phyloP scores from a whole-genome alignment of 257 asterid genomes.

The Echites panduratus region DNA sequence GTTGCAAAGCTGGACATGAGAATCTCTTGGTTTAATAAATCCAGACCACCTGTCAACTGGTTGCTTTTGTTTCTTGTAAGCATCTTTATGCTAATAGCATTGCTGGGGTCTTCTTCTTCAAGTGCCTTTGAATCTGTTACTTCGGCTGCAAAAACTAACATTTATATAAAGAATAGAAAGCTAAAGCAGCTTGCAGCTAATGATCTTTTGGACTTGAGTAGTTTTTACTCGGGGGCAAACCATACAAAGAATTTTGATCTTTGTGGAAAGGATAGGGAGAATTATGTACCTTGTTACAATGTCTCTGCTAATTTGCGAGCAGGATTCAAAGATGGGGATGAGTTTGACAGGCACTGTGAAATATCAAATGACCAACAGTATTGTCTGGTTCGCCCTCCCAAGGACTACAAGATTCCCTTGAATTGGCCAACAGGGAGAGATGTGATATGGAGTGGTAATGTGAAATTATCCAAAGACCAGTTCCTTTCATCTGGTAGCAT shows the following conservation, averaged over 20 bases:
- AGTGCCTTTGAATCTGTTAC: constrained; percentile 46
- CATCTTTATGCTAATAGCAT: constrained; percentile 44
- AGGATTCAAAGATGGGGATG: constrained; percentile 81
- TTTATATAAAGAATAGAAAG: constrained; percentile 57
- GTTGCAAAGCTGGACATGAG: constrained; percentile 68
- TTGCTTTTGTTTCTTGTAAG: constrained; percentile 62
- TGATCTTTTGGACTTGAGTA: constrained; percentile 67
- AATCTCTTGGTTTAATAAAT: constrained; percentile 76
- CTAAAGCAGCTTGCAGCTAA: constrained; percentile 60
- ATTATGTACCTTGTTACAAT: constrained; percentile 89
- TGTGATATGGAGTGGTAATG: constrained; percentile 88
- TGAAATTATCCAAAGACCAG: constrained; percentile 88
- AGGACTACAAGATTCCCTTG: constrained; percentile 87
- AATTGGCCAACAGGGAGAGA: constrained; percentile 95
- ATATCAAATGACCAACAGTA: constrained; percentile 41
- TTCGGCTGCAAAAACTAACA: constrained; percentile 42
- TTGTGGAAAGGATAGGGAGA: constrained; percentile 88
- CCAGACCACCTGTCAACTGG: constrained; percentile 75
- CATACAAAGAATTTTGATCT: constrained; percentile 51
- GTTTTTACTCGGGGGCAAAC: constrained; percentile 41
- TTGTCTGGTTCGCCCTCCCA: constrained; percentile 92
- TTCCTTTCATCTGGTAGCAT: constrained; percentile 97
- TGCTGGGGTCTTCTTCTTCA: constrained; percentile 63
- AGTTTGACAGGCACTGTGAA: constrained; percentile 91
- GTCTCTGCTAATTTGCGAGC: constrained; percentile 66